Base-by-base conservation (phyloP, 2,329 filamentous ascomycete species). In the Zelopaecilomyces penicillatus region DNA sequence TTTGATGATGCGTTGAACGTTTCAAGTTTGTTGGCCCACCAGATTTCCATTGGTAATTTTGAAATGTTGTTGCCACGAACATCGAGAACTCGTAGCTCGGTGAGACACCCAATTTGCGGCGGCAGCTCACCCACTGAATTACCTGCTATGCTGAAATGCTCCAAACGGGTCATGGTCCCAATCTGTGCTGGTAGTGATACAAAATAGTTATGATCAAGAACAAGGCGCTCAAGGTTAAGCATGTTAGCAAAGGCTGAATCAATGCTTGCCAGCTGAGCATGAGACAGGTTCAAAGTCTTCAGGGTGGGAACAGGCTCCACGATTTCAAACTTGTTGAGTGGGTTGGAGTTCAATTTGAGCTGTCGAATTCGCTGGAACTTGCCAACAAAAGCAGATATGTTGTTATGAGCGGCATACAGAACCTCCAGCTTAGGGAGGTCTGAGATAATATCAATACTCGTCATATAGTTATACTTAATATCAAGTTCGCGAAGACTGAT, bases 1-100 rank as follows among this genome's bases (percentile, higher is more conserved):
- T 98, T 98, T 8, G 93, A 96, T 1, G 91, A 97, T 9, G 95
- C 83, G 56, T 98, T 98, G 47, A 98, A 76, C 0, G 85, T 91
- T 64, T 97, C 90, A 44, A 98, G 67, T 59, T 85, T 89, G 55
- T 84, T 83, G 42, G 91, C 91, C 73, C 87, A 91, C 93, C 93
- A 98, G n/a, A 98, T 76, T 59, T 98, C 93, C 59, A 87, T 80
- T 2, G 93, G 93, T 30, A 98, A 71, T 57, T 84, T 85, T 52
- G 83, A 85, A 46, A 98, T 76, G 58, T 97, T 98, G 69, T 97
- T 98, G 59, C 93, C 88, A 51, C 91, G 80, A 12, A 97, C 76
- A 60, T 98, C 91, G 35, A 98, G 73, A 50, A 89, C 84, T 43
- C 82, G 83, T 50, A 98, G 73, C 62, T 97, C 91, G 1, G 75